A percentile compares a stretch with the other conserved stretches of the same genome.
phyloP scores from a whole-genome alignment of 2,329 filamentous ascomycete species.

The Alternaria atra region DNA sequence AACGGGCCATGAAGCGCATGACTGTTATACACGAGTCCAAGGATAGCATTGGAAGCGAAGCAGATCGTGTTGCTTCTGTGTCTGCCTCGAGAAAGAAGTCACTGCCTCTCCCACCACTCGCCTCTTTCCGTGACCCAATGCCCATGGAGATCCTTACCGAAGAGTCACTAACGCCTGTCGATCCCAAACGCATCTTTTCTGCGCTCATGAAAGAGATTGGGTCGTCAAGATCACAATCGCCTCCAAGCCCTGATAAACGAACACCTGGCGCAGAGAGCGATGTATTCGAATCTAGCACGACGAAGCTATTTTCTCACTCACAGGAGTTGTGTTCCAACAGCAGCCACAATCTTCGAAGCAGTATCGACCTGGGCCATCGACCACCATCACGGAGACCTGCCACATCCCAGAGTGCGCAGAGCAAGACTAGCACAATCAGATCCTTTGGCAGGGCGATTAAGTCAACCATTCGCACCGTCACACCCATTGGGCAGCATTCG shows the following conservation, averaged over 20 bases:
- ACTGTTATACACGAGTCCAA: conserved; percentile 69
- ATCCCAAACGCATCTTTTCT: conserved; percentile 49
- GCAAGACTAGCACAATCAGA: conserved; percentile 39
- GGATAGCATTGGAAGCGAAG: conserved; percentile 45
- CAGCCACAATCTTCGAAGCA: conserved; percentile 16
- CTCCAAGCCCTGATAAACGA: neutral
- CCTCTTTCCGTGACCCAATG: conserved; percentile 46
- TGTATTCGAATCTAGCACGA: conserved; percentile 37
- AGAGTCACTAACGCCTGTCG: conserved; percentile 36
- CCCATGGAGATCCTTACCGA: conserved; percentile 40
- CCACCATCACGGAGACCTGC: conserved; percentile 19
- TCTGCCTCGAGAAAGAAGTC: conserved; percentile 26
- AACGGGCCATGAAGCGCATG: conserved; percentile 65
- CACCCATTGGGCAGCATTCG: conserved; percentile 32
- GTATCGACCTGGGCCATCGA: conserved; percentile 20
- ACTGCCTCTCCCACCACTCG: conserved; percentile 28
- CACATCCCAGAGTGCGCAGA: conserved; percentile 24
- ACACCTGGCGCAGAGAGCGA: conserved; percentile 35
- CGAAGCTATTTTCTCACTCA: conserved; percentile 21
- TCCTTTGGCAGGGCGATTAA: conserved; percentile 41
- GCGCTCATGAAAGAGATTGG: conserved; percentile 49
- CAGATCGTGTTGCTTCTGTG: conserved; percentile 20
- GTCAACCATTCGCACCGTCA: conserved; percentile 51
- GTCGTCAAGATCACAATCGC: conserved; percentile 20
- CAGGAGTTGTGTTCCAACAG: conserved; percentile 25